Conservation (phyloP, 805 yeast species). For the Candida easanensis region DNA sequence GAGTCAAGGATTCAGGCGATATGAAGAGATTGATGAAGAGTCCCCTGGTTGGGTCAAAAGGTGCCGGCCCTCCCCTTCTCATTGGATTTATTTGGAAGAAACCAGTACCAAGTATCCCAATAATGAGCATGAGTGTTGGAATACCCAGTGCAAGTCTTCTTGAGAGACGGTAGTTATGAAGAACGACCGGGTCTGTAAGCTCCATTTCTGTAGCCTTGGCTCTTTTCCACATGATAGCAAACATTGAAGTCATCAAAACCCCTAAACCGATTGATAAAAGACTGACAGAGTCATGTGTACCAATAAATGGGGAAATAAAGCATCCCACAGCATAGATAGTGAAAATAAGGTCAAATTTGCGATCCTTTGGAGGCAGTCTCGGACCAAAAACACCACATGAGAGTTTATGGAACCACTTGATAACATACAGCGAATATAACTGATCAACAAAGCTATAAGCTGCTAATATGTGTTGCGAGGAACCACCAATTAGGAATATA, state of each 20-base stretch:
- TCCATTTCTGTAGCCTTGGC: neutral
- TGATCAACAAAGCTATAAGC: too few relatives aligned
- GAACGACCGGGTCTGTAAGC: neutral
- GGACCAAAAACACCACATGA: neutral
- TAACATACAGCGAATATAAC: too few relatives aligned
- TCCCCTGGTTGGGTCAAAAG: too few relatives aligned
- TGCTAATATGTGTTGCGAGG: too few relatives aligned
- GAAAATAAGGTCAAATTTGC: neutral
- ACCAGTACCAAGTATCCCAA: neutral
- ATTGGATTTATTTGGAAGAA: neutral
- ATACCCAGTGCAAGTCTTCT: neutral
- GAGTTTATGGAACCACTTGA: neutral
- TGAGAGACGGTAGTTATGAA: neutral
- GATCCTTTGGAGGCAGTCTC: neutral
- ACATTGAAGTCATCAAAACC: neutral
- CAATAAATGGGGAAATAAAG: neutral
- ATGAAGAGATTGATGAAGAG: too few relatives aligned
- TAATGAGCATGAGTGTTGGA: neutral
- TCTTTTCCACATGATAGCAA: neutral
- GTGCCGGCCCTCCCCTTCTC: too few relatives aligned
- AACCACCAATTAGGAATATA: too few relatives aligned
- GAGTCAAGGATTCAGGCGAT: too few relatives aligned
- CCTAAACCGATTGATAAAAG: neutral
- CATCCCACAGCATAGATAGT: neutral
- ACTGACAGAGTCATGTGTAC: too few relatives aligned